A percentile compares a stretch with the other conserved stretches of the same genome.
phyloP scores from a whole-genome alignment of 305 asterid genomes.

The Lippia alba region DNA sequence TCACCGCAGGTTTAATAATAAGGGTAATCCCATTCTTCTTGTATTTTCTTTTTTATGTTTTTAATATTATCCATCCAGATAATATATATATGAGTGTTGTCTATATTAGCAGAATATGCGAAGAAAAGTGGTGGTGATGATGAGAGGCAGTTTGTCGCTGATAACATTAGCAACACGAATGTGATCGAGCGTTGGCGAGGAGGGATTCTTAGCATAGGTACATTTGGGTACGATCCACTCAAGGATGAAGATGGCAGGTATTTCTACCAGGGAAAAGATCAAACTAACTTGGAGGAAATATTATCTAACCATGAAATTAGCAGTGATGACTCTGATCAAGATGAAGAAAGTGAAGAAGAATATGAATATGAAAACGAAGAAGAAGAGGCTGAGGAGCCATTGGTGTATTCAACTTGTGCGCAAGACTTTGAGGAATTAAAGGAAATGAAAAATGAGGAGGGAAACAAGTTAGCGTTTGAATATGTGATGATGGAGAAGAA shows the following conservation, averaged over 20 bases:
- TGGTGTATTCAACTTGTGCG: constrained; percentile 13
- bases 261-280: not conserved
- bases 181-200: constrained; percentile 52
- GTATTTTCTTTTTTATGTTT: not conserved
- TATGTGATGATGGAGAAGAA: constrained; percentile 39
- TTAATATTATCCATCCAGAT: no score
- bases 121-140: constrained; percentile 40
- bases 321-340: not conserved
- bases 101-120: constrained; percentile 11
- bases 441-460: not conserved
- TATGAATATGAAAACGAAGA: constrained; percentile 7
- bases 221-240: constrained; percentile 58
- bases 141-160: constrained; percentile 18
- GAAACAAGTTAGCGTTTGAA: constrained; percentile 9
- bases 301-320: no score
- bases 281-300: not conserved
- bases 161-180: constrained; percentile 17
- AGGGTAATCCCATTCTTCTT: constrained; percentile 45
- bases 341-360: constrained; percentile 18
- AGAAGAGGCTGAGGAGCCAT: constrained; percentile 13
- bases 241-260: constrained; percentile 9
- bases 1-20: constrained; percentile 59
- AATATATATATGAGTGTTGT: no score
- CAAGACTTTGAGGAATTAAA: constrained; percentile 3
- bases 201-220: constrained; percentile 69